Conservation (phyloP, 768 basidiomycete species). For the Hypholoma sublateritium region DNA sequence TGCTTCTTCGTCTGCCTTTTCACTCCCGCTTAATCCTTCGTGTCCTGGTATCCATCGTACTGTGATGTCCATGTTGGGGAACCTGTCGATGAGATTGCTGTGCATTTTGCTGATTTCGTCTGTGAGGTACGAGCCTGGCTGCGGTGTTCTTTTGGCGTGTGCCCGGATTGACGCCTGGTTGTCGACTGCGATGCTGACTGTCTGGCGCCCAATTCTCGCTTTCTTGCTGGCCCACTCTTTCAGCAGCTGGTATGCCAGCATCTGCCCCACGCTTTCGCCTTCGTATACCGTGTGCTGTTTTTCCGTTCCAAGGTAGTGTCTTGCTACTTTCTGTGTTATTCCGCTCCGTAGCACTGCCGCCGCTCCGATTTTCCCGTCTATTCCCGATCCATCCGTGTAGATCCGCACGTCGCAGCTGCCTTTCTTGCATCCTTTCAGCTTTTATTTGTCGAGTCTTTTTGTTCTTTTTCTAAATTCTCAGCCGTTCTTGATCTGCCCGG, state of each 20-base stretch:
- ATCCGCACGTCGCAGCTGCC: constrained; percentile 8
- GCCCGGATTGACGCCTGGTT: neutral
- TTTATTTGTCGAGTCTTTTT: no score
- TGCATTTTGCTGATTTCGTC: neutral
- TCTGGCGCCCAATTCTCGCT: no score
- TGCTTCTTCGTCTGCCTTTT: neutral
- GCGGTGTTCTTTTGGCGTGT: neutral
- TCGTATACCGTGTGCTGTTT: constrained; percentile 5
- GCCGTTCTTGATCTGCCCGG: no score
- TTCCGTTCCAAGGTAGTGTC: constrained; percentile 5
- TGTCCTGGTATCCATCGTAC: neutral
- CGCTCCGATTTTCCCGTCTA: constrained; percentile 13
- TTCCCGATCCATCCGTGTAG: constrained; percentile 17
- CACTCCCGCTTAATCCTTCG: neutral
- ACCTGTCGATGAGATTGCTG: neutral
- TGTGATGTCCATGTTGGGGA: neutral
- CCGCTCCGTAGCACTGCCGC: constrained; percentile 7
- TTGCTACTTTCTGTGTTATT: neutral
- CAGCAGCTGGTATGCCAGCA: neutral
- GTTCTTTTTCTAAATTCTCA: no score
- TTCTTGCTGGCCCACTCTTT: neutral
- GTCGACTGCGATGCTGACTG: neutral
- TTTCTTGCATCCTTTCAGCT: no score
- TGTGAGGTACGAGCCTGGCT: neutral
- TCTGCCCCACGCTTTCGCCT: constrained; percentile 5